phyloP scores from a whole-genome alignment of 2,329 filamentous ascomycete species.

The Rutstroemia sp. region DNA sequence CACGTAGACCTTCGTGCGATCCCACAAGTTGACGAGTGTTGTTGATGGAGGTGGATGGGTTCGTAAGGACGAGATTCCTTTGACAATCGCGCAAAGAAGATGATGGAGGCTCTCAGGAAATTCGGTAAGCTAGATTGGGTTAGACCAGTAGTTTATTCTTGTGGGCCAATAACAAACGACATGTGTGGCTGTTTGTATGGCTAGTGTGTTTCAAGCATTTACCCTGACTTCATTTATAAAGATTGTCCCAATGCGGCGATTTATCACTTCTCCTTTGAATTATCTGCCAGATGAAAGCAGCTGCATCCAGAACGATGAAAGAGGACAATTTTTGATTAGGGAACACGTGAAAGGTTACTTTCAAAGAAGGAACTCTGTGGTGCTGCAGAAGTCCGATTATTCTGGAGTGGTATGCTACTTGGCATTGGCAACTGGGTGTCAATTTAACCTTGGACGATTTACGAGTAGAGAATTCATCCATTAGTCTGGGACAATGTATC shows the following conservation, averaged over 20 bases:
- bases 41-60: conserved; percentile 14
- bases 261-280: background rate
- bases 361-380: too few species aligned
- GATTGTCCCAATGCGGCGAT: background rate
- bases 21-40: conserved; percentile 18
- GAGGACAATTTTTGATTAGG: too few species aligned
- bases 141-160: background rate
- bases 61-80: conserved; percentile 7
- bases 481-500: too few species aligned
- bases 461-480: too few species aligned
- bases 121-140: background rate
- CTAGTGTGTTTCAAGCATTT: background rate
- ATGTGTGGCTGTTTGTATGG: background rate
- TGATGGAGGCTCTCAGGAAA: conserved; percentile 5
- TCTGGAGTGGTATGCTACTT: too few species aligned
- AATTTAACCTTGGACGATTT: too few species aligned
- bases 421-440: too few species aligned
- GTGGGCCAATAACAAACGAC: conserved; percentile 3
- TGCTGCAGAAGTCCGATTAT: too few species aligned
- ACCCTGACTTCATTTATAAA: background rate
- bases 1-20: conserved; percentile 29
- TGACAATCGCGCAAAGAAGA: conserved; percentile 10
- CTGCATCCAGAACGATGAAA: too few species aligned
- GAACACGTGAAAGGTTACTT: too few species aligned
- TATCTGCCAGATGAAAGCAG: too few species aligned